Conservation (phyloP, 1,139 yeast species). For the Candida buenavistaensis region DNA sequence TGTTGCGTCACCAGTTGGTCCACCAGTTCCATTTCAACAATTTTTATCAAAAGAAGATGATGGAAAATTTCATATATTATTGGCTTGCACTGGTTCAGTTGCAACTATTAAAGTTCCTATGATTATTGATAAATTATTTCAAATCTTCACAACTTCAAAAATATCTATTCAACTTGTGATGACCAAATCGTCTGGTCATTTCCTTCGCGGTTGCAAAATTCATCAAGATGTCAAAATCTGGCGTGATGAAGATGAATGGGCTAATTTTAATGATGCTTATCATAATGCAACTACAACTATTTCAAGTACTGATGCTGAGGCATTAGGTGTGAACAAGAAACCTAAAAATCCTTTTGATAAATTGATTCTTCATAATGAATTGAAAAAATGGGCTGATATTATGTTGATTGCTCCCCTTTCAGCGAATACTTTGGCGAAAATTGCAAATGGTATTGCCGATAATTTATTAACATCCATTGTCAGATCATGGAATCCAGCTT, state of each 20-base stretch:
- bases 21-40: constrained; percentile 73
- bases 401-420: constrained; percentile 89
- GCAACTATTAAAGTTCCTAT: constrained; percentile 92
- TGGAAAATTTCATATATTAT: constrained; percentile 77
- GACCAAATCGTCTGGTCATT: constrained; percentile 81
- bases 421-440: constrained; percentile 90
- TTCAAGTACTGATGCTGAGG: constrained; percentile 2
- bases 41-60: constrained; percentile 72
- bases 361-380: constrained; percentile 75
- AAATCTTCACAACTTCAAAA: constrained; percentile 67
- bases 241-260: constrained; percentile 95
- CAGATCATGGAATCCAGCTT: constrained; percentile 84
- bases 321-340: constrained; percentile 20
- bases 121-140: constrained; percentile 78
- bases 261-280: constrained; percentile 44
- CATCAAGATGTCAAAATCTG: constrained; percentile 85
- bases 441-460: constrained; percentile 89
- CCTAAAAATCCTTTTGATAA: constrained; percentile 42
- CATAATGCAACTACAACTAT: constrained; percentile 14
- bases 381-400: constrained; percentile 94
- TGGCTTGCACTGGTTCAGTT: constrained; percentile 95
- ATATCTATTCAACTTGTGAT: constrained; percentile 84
- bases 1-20: constrained; percentile 61
- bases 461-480: constrained; percentile 81
- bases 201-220: constrained; percentile 73